phyloP scores from a whole-genome alignment of 2,329 filamentous ascomycete species.

The Coleophoma crateriformis region DNA sequence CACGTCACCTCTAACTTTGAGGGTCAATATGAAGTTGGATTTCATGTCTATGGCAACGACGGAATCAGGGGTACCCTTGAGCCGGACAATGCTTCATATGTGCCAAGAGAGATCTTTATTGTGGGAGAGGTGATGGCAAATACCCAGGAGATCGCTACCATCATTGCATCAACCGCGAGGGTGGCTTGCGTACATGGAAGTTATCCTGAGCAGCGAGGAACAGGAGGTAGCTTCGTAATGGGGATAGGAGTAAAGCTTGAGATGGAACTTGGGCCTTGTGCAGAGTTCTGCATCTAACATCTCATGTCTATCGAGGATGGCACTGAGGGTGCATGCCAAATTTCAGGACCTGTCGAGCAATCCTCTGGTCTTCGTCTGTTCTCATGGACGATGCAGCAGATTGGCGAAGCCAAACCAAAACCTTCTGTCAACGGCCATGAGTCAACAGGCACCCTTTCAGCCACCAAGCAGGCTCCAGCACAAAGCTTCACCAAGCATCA shows the following conservation, averaged over 20 bases:
- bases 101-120: slow-evolving; percentile 37
- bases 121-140: slow-evolving; percentile 40
- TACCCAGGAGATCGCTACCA: slow-evolving; percentile 38
- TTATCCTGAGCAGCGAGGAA: slow-evolving; percentile 46
- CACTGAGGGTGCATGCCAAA: background rate
- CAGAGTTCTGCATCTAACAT: slow-evolving; percentile 39
- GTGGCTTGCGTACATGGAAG: slow-evolving; percentile 38
- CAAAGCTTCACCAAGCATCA: background rate
- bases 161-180: slow-evolving; percentile 34
- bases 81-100: slow-evolving; percentile 5
- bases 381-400: background rate
- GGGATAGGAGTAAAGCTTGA: slow-evolving; percentile 33
- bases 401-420: background rate
- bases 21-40: slow-evolving; percentile 32
- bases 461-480: background rate
- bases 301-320: slow-evolving; percentile 22
- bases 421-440: background rate
- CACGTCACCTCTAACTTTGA: slow-evolving; percentile 7
- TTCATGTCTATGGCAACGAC: slow-evolving; percentile 39
- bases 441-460: background rate
- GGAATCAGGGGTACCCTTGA: slow-evolving; percentile 28
- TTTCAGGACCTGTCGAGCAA: background rate
- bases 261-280: slow-evolving; percentile 32
- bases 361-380: background rate
- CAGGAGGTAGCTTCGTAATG: slow-evolving; percentile 43